These are phyloP conservation scores for Beta lomatogona DNA, from an alignment of 179 eudicot species.

Conservation along the genomic window DNA sequence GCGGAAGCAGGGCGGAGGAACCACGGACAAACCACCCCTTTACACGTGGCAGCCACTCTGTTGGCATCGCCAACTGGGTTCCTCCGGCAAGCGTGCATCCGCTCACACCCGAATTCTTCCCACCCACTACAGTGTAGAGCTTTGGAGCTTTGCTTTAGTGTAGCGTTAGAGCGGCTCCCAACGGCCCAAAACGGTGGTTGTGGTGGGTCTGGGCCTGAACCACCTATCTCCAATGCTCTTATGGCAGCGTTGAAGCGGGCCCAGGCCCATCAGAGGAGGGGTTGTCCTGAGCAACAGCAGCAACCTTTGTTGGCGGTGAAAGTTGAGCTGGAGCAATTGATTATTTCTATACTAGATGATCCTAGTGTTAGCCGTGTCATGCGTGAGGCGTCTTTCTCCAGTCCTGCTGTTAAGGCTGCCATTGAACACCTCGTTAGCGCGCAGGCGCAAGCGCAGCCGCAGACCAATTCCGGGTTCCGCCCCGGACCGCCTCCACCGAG, in stretches of 20 bases:
- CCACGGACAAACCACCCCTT: slow-evolving; percentile 63
- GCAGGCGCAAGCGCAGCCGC: slow-evolving; percentile 27
- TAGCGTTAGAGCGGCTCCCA: slow-evolving; percentile 57
- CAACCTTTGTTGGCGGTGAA: slow-evolving; percentile 59
- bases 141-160: slow-evolving; percentile 59
- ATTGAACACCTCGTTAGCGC: slow-evolving; percentile 56
- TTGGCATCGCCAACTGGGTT: slow-evolving; percentile 47
- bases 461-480: slow-evolving; percentile 28
- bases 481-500: slow-evolving; percentile 35
- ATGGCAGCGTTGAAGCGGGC: slow-evolving; percentile 63
- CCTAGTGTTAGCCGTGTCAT: slow-evolving; percentile 66
- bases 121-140: slow-evolving; percentile 60
- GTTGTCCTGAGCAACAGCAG: slow-evolving; percentile 54
- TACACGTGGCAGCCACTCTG: slow-evolving; percentile 56
- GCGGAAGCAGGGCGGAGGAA: slow-evolving; percentile 52
- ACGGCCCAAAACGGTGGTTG: slow-evolving; percentile 21
- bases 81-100: slow-evolving; percentile 47
- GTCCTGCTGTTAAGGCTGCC: slow-evolving; percentile 73
- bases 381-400: slow-evolving; percentile 62
- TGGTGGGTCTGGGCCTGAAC: background rate
- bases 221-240: slow-evolving; percentile 49
- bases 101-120: slow-evolving; percentile 44
- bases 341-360: slow-evolving; percentile 36
- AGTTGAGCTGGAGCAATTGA: slow-evolving; percentile 35
- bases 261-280: slow-evolving; percentile 57